Base-by-base conservation (phyloP, 257 asterid species). In the Ballota nigra region DNA sequence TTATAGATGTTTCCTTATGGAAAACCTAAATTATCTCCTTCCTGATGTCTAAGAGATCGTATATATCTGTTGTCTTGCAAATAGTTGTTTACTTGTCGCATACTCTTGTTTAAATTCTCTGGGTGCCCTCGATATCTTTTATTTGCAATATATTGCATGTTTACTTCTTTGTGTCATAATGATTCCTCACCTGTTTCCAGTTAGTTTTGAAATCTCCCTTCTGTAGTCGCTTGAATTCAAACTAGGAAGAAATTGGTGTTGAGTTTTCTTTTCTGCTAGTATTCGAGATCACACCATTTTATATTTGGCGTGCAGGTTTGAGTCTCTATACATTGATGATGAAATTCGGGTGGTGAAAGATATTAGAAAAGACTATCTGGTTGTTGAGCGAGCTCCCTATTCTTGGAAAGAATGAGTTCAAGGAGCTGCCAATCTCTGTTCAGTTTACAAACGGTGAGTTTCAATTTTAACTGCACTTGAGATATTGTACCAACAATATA, bases 321-420 rank as follows among this genome's bases (percentile, higher is more conserved):
- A 89, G 29, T 76, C 97, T 0, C 49, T 88, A 23, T 93, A 90
- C 82, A 85, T 93, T 40, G 98, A 90, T 77, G 91, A 85, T 79
- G 97, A 90, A 67, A 88, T 92, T 68, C 92, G 98, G 73, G 97
- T 90, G 69, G 98, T 79, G 82, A 90, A 92, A 80, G 97, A 93
- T 81, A 90, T 93, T 34, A 85, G 98, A 74, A 80, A 84, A 33
- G 98, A 90, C 69, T 93, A 90, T 83, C 73, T 93, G 75, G 73
- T 93, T 34, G 96, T 93, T 11, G 94, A 93, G 62, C 92, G 97
- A 23, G 96, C 97, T 75, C 96, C 96, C 59, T 93, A 88, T 85
- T 79, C 88, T 22, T 93, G 98, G 98, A 93, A 83, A 61, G 97
- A 90, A 74, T 90, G 82, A 88, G 69, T 29, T 58, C 19, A 43